Conservation (phyloP, 768 basidiomycete genomes). For the Mycena polygramma region DNA sequence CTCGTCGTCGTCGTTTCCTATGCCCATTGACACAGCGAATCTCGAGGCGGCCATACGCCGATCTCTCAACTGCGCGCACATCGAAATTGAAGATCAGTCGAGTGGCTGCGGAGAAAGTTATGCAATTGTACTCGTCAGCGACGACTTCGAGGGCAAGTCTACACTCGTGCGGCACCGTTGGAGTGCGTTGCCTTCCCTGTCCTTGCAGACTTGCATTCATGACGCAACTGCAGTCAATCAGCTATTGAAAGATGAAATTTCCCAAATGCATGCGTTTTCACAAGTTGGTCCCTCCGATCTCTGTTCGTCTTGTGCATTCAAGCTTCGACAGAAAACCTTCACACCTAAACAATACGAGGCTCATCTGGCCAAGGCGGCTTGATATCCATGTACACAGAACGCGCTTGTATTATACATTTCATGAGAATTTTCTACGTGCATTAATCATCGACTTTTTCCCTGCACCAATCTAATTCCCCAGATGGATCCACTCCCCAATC, state of each 20-base stretch:
- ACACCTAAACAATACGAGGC: slow-evolving; percentile 77
- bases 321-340: slow-evolving; percentile 70
- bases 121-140: slow-evolving; percentile 80
- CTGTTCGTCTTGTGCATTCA: slow-evolving; percentile 2
- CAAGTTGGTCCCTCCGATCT: slow-evolving; percentile 64
- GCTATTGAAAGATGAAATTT: slow-evolving; percentile 77
- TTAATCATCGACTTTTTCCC: too few species aligned
- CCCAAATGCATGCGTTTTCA: slow-evolving; percentile 89
- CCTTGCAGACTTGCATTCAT: neutral
- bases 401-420: neutral
- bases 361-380: slow-evolving; percentile 52
- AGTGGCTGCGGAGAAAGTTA: slow-evolving; percentile 88
- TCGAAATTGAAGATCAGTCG: slow-evolving; percentile 83
- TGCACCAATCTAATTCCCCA: too few species aligned
- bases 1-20: slow-evolving; percentile 41
- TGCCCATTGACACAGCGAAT: slow-evolving; percentile 71
- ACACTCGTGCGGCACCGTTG: slow-evolving; percentile 83
- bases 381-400: neutral
- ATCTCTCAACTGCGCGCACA: slow-evolving; percentile 73
- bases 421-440: neutral
- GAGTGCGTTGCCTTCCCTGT: slow-evolving; percentile 57
- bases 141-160: slow-evolving; percentile 82
- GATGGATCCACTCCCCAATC: too few species aligned
- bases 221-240: slow-evolving; percentile 73
- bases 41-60: slow-evolving; percentile 74